Base-by-base conservation (phyloP, 352 stramenopile species). In the Paralagenidium karlingii region DNA sequence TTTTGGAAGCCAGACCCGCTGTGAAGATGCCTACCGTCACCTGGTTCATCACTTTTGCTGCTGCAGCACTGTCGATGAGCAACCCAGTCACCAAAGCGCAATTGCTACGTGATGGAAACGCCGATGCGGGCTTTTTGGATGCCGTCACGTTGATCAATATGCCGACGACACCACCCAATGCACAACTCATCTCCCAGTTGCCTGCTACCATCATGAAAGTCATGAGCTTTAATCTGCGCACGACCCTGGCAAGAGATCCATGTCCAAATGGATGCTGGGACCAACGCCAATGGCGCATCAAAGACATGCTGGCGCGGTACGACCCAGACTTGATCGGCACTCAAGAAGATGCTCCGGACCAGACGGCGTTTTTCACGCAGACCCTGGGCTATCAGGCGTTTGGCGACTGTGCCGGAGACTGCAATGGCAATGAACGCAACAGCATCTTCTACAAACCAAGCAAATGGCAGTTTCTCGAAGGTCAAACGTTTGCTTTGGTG, bases 221-320 rank as follows among this genome's bases (percentile, higher is more conserved):
- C 21, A 82, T 82, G 68, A 82, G 60, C 40, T 79, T 85, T 43
- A 85, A 85, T 29, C 28, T 85, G 24, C 68, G 71, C 32, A 85
- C 71, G 27, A 68, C 68, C 12, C 45, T 74, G 9, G 71, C 71
- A 11, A 68, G 64, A 9, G 68, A 85, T 18, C 59, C 68, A 8
- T 86, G 68, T 40, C 64, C 67, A 0, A 49, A 40, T 20, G 73
- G 73, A n/a, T 86, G 73, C 43, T 86, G 73, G 73, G 49, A 52
- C 2, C 34, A 58, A 34, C 71, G 71, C 42, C 70, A 82, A 38
- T 38, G 30, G 8, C 62, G 68, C 11, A 49, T 41, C 11, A 50
- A 62, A 39, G 21, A 53, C 10, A 45, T 85, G 21, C 47, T 85
- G 3, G 40, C 51, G 0, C 49, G 46, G 13, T 70, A 82, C 56